Evolutionary conservation across 345 rosid genomes (phyloP).

Genomic region (Bruguiera gymnorhiza): DNA sequence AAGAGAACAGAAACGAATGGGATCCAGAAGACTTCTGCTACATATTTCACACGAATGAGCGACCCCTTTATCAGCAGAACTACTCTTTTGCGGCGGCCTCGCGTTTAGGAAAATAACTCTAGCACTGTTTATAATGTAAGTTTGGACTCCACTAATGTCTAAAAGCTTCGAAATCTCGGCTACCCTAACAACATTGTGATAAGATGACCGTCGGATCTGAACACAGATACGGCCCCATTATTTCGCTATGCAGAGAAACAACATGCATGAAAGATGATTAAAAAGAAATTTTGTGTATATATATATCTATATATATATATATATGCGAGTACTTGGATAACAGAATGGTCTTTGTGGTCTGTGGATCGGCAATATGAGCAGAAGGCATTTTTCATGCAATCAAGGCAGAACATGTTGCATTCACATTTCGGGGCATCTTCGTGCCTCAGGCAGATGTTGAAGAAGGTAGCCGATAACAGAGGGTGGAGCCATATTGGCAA

Average conservation of each 20-base stretch:
- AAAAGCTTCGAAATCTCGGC: constrained; percentile 31
- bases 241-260: not conserved
- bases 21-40: constrained; percentile 30
- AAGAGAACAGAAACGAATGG: constrained; percentile 39
- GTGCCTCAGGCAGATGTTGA: constrained; percentile 30
- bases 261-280: not conserved
- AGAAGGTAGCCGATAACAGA: constrained; percentile 27
- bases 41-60: constrained; percentile 34
- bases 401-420: constrained; percentile 39
- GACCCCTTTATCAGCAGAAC: constrained; percentile 17
- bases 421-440: constrained; percentile 24
- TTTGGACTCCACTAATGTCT: constrained; percentile 38
- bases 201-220: constrained; percentile 43
- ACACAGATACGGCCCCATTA: not conserved
- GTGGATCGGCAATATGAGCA: constrained; percentile 41
- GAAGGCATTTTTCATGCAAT: constrained; percentile 34
- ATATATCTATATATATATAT: too few species aligned
- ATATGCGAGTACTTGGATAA: constrained; percentile 24
- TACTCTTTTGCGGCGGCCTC: constrained; percentile 33
- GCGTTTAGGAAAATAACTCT: constrained; percentile 36
- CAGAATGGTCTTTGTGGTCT: constrained; percentile 32
- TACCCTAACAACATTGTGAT: constrained; percentile 39
- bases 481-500: constrained; percentile 39
- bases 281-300: not conserved
- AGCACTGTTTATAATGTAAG: constrained; percentile 42